Percentiles rank a stretch among this genome's conserved stretches.
Conservation (phyloP, 2,329 filamentous ascomycete genomes). For the Trichoderma atroviride region DNA sequence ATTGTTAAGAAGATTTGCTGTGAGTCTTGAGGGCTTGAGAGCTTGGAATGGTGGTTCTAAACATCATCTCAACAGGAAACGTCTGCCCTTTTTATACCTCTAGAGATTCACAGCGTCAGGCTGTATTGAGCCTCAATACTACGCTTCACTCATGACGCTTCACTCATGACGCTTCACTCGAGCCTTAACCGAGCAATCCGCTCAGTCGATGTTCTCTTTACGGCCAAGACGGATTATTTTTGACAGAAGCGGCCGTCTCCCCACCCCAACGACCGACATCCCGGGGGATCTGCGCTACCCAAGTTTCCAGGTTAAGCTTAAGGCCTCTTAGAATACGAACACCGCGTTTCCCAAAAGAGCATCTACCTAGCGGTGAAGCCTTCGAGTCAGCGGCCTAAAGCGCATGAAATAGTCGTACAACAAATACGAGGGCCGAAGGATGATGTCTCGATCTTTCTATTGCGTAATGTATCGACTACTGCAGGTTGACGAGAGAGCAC, state of each 20-base stretch:
- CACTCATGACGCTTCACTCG: neutral
- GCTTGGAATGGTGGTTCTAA: neutral
- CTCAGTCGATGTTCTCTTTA: neutral
- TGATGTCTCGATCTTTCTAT: constrained; percentile 1
- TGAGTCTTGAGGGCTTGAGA: neutral
- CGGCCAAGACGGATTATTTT: neutral
- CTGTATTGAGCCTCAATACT: neutral
- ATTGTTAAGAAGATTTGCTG: neutral
- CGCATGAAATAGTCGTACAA: constrained; percentile 10
- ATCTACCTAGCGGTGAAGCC: constrained; percentile 9
- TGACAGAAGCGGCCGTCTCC: constrained; percentile 1
- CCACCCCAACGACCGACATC: neutral
- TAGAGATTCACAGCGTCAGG: neutral
- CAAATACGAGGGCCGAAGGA: constrained; percentile 20
- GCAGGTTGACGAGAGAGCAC: neutral
- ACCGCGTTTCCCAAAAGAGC: neutral
- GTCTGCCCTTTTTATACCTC: constrained; percentile 4
- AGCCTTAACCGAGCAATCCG: neutral
- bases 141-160: neutral
- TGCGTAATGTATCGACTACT: constrained; percentile 4
- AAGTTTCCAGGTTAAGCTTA: constrained; percentile 16
- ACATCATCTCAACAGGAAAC: neutral
- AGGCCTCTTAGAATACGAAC: constrained; percentile 18
- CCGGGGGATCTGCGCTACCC: constrained; percentile 4
- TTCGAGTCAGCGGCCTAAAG: neutral